Conservation (phyloP, 352 stramenopile genomes). For the Lagenidium sp. region DNA sequence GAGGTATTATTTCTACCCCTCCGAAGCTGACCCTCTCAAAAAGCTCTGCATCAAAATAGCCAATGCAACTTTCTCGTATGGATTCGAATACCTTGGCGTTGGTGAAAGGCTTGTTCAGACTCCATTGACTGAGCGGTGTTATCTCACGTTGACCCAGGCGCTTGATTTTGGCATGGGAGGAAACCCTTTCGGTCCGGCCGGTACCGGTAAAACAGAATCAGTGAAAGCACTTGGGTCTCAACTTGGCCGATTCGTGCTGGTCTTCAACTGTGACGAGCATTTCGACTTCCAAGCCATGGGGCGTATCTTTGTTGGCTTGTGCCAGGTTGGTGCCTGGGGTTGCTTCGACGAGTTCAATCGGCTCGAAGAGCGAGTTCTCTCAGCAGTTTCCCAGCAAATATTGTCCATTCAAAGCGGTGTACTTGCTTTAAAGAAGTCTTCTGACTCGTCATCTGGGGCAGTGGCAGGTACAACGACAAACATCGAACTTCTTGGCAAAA, state of each 20-base stretch:
- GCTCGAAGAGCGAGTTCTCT: constrained; percentile 98
- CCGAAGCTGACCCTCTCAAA: constrained; percentile 76
- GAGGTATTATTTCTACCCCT: constrained; percentile 94
- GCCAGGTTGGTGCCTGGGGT: constrained; percentile 98
- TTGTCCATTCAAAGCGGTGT: constrained; percentile 98
- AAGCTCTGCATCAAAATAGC: constrained; percentile 97
- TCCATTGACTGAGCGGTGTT: constrained; percentile 99
- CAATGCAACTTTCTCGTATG: constrained; percentile 98
- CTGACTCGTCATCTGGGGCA: constrained; percentile 26
- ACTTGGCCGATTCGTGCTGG: constrained; percentile 98
- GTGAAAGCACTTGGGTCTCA: constrained; percentile 99
- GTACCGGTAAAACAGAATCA: constrained; percentile 99
- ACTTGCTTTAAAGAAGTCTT: constrained; percentile 62
- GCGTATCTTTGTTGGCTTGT: constrained; percentile 98
- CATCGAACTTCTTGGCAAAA: constrained; percentile 96
- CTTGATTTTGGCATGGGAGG: constrained; percentile 98
- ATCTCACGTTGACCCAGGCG: constrained; percentile 99
- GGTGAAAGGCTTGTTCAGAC: constrained; percentile 99
- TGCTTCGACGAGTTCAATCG: constrained; percentile 99
- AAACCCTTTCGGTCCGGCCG: constrained; percentile 98
- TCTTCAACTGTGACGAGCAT: constrained; percentile 99
- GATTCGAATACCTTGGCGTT: constrained; percentile 99
- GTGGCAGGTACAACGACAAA: constrained; percentile 18
- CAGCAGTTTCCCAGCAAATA: constrained; percentile 99
- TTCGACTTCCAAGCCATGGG: constrained; percentile 99